Percentiles rank a stretch among this genome's conserved stretches.
Conservation (phyloP, 2,329 filamentous ascomycete genomes). For the Cucurbitaria berberidis region DNA sequence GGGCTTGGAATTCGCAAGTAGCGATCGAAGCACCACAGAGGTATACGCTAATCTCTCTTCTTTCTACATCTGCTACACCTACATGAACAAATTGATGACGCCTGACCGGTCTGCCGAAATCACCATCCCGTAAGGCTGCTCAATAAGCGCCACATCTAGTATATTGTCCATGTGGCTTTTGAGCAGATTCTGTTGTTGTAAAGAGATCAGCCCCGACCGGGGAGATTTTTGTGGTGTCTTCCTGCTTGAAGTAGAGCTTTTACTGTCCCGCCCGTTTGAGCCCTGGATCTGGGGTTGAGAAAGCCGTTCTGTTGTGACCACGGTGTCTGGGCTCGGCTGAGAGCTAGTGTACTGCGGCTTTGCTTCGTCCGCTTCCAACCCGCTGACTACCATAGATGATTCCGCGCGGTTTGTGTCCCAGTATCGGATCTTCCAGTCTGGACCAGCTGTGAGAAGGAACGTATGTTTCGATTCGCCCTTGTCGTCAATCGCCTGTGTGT, state of each 20-base stretch:
- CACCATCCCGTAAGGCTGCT: conserved; percentile 90
- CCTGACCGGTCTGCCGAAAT: conserved; percentile 88
- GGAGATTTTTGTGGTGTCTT: conserved; percentile 57
- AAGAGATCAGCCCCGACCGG: conserved; percentile 87
- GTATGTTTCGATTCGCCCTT: conserved; percentile 75
- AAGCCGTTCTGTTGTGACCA: conserved; percentile 48
- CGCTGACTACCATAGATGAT: conserved; percentile 80
- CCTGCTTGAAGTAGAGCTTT: conserved; percentile 45
- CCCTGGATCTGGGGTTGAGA: conserved; percentile 28
- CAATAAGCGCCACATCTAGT: conserved; percentile 84
- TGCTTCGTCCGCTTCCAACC: conserved; percentile 71
- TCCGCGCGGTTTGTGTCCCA: conserved; percentile 87
- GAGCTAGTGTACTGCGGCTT: conserved; percentile 69
- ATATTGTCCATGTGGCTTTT: conserved; percentile 88
- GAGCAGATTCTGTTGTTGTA: conserved; percentile 85
- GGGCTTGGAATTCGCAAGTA: neutral
- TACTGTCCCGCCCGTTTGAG: conserved; percentile 30
- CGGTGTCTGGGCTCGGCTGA: conserved; percentile 50
- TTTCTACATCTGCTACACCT: conserved; percentile 5
- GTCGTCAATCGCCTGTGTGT: conserved; percentile 72
- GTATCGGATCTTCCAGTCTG: conserved; percentile 89
- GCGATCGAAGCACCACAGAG: neutral
- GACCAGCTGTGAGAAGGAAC: conserved; percentile 85
- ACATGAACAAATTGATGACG: conserved; percentile 83
- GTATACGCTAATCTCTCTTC: neutral